Evolutionary conservation across 345 rosid species (phyloP).

Genomic region (Syzygium grande): DNA sequence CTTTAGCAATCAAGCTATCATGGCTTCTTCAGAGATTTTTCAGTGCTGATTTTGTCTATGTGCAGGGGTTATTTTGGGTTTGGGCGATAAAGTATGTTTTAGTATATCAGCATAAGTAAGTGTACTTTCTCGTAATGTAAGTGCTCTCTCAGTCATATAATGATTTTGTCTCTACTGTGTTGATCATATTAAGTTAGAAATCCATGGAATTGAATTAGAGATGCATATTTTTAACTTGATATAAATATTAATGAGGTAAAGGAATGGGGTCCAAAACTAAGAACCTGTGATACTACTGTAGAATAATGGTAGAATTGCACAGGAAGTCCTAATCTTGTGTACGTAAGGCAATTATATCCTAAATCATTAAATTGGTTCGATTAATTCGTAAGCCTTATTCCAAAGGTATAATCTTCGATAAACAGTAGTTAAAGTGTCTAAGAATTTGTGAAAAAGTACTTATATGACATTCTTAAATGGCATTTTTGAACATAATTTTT

Average conservation of each 20-base stretch:
- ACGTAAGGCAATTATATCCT: neutral
- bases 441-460: neutral
- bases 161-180: neutral
- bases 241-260: neutral
- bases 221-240: neutral
- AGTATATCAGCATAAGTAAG: neutral
- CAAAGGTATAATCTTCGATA: neutral
- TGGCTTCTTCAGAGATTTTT: conserved; percentile 58
- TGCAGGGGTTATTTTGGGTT: neutral
- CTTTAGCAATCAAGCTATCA: conserved; percentile 48
- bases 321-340: neutral
- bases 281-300: neutral
- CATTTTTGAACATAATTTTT: neutral
- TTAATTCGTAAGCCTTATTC: neutral
- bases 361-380: neutral
- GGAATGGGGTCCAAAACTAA: neutral
- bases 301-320: neutral
- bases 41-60: conserved; percentile 11
- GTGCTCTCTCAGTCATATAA: neutral
- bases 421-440: neutral
- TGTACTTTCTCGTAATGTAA: neutral
- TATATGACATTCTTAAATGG: neutral
- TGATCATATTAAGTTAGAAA: neutral
- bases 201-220: neutral
- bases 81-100: neutral